Base-by-base conservation (phyloP, 371 early-diverging fungal genomes). In the Chytridiales sp. region DNA sequence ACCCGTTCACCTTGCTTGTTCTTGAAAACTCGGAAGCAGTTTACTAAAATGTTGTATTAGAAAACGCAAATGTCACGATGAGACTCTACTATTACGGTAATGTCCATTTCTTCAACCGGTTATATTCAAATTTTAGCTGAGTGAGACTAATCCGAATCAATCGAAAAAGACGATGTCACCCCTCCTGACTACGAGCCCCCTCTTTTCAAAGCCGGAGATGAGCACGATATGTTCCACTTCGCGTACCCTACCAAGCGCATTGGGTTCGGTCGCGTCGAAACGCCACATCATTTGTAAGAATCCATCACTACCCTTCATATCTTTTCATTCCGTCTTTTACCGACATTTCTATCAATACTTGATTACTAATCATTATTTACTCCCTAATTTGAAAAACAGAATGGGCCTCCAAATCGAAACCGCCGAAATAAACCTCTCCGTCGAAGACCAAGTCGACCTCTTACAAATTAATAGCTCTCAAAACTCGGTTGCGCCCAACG, bases 151-250 rank as follows among this genome's bases (percentile, higher is more conserved):
- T n/a, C 4, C 15, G 17, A 21, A 40, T n/a, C n/a, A 40, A 19
- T 54, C n/a, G 46, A 5, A 22, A 30, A 21, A 61, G 80, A 80
- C 49, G 59, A 79, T 24, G 55, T 71, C 34, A 78, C 80, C 0
- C 80, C 80, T 6, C 40, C 36, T 26, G 70, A 74, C 21, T 80
- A 80, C 53, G 77, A 80, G 60, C 80, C 80, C 13, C 80, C 78
- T 6, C 57, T 46, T 51, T 80, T 80, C 61, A 50, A 64, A 6
- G 59, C 74, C 17, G 73, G 66, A 9, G 36, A 44, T 15, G 60
- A 68, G 41, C 38, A 54, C 1, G 60, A 64, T 11, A 49, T 59
- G 35, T 72, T 71, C 34, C 54, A 41, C n/a, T 74, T 75, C 40
- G 42, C 39, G n/a, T n/a, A 19, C n/a, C 30, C 51, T 27, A 69